These are phyloP conservation scores for Suhomyces bokatorum DNA, from an alignment of 1,139 yeast species.

Conservation along the genomic window DNA sequence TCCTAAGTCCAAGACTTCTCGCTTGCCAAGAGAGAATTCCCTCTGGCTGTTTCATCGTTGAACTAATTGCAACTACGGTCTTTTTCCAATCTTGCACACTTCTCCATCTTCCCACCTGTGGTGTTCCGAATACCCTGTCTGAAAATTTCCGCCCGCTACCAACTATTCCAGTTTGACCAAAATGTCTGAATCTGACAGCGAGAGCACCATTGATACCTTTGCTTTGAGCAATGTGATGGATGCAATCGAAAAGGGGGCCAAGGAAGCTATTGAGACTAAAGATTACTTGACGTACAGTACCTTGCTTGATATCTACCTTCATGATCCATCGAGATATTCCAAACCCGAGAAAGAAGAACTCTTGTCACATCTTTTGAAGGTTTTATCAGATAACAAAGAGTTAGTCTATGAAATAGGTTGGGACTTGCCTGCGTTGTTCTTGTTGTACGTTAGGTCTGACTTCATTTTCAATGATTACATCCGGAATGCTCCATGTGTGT, in stretches of 20 bases:
- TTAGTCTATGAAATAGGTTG: slow-evolving; percentile 75
- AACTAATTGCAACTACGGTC: neutral
- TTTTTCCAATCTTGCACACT: neutral
- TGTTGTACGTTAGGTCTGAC: slow-evolving; percentile 43
- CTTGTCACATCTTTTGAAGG: slow-evolving; percentile 40
- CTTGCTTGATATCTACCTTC: slow-evolving; percentile 59
- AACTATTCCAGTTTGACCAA: neutral
- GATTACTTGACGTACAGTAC: slow-evolving; percentile 77
- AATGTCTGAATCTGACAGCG: slow-evolving; percentile 22
- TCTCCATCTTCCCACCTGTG: neutral
- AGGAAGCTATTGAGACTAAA: slow-evolving; percentile 40
- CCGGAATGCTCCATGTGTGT: slow-evolving; percentile 36
- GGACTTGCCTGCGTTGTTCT: slow-evolving; percentile 74
- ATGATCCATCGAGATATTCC: slow-evolving; percentile 47
- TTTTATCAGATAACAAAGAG: slow-evolving; percentile 46
- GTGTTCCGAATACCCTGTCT: neutral
- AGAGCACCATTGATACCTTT: slow-evolving; percentile 28
- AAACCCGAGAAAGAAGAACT: slow-evolving; percentile 47
- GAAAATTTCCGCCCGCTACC: too few relatives aligned
- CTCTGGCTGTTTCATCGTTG: neutral
- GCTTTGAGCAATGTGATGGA: slow-evolving; percentile 31
- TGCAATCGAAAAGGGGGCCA: slow-evolving; percentile 35
- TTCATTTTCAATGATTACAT: slow-evolving; percentile 19
- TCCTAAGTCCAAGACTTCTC: neutral
- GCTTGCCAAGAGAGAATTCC: too few relatives aligned